Evolutionary conservation across 306 rosid species (phyloP), one percentile per base, ranked within the genome.

Genomic region (Vigna trinervia): DNA sequence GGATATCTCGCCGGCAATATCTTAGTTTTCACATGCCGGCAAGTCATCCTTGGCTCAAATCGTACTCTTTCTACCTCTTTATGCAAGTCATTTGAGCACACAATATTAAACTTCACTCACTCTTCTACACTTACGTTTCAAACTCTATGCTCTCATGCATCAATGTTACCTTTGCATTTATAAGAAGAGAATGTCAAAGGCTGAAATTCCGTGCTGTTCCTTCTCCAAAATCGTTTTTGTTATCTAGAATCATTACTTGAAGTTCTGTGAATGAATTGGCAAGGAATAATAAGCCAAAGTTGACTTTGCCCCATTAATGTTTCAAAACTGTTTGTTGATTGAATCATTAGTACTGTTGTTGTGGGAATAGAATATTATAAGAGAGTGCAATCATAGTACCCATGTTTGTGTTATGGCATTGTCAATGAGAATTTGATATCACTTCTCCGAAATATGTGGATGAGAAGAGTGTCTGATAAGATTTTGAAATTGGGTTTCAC

Each of bases 1-100:
- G 47, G 71, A 86, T 12, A 13, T n/a, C 71, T 73, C n/a, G 23
- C 87, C 81, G 34, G 53, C 88, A 59, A 80, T 43, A 20, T 23
- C 63, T 38, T 22, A 12, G 30, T 75, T 69, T 13, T 11, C 53
- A 20, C 11, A 69, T 62, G 82, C 68, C 88, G 85, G 83, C 88
- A 86, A 86, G 87, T 83, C 85, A 86, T 86, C 84, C 85, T 77
- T 78, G 89, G 84, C 89, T 86, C 89, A 81, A 75, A 50, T 38
- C 3, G 12, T 61, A 67, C 87, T 86, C 85, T 81, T 75, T 83
- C 58, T 41, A 1, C 76, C 83, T 65, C 87, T 34, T 77, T 81
- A 69, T 79, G 60, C 74, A 65, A 70, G 81, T 71, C 82, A 46
- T 38, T 71, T 46, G 82, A 82, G 85, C 79, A 52, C 13, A 47